These are phyloP conservation scores for Botrytis pseudocinerea DNA, from an alignment of 2,329 filamentous ascomycete genomes.

Conservation along the genomic window DNA sequence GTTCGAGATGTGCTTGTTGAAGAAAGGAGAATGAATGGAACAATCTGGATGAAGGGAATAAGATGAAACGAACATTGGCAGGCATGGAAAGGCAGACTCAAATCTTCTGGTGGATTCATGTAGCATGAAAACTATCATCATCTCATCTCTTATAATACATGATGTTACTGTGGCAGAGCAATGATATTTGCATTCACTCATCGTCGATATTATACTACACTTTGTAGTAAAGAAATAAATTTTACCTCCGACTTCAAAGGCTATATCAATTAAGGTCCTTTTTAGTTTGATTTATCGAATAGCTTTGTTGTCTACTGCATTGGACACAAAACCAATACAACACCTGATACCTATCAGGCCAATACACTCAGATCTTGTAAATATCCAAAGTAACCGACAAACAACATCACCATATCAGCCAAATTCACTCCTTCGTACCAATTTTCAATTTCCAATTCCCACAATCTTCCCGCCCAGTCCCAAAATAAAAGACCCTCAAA, in stretches of 20 bases:
- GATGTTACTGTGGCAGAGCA: neutral
- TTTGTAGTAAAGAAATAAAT: neutral
- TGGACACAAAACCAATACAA: neutral
- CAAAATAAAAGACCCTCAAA: neutral
- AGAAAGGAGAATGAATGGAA: neutral
- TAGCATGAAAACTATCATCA: neutral
- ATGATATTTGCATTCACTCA: neutral
- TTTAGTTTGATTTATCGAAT: neutral
- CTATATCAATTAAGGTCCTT: neutral
- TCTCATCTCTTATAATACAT: neutral
- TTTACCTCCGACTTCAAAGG: neutral
- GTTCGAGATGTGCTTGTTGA: neutral
- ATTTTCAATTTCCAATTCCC: neutral
- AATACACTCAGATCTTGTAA: neutral
- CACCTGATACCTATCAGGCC: neutral
- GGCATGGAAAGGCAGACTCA: neutral
- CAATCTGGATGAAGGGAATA: neutral
- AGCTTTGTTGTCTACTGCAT: neutral
- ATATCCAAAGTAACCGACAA: neutral
- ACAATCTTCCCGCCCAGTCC: no score
- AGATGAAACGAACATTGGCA: neutral
- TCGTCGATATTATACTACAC: neutral
- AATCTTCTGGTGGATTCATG: neutral
- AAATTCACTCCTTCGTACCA: neutral
- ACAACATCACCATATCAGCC: neutral